Percentiles rank a stretch among this genome's conserved stretches.
These are phyloP conservation scores for Globisporangium lucens DNA, from an alignment of 352 stramenopile species.

Conservation along the genomic window DNA sequence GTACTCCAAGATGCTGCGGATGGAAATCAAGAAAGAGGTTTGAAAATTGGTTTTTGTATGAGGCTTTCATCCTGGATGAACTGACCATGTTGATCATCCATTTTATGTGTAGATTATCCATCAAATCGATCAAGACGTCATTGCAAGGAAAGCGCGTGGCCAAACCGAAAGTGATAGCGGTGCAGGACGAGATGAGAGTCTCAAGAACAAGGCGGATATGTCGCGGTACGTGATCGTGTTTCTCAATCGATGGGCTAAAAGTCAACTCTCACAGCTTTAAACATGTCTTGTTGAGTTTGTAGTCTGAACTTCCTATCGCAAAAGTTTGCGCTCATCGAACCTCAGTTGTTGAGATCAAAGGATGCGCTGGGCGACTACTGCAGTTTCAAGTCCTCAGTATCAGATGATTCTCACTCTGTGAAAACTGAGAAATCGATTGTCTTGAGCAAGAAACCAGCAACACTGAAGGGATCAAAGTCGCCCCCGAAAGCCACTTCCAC, in stretches of 20 bases:
- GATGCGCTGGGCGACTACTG: slow-evolving; percentile 50
- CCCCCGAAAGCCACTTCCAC: background rate
- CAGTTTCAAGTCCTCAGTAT: slow-evolving; percentile 44
- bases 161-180: background rate
- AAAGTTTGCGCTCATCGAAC: slow-evolving; percentile 49
- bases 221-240: slow-evolving; percentile 5
- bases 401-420: background rate
- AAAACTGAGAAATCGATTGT: background rate
- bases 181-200: background rate
- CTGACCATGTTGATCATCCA: background rate
- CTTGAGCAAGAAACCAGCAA: background rate
- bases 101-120: slow-evolving; percentile 33
- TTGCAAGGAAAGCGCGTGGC: slow-evolving; percentile 12
- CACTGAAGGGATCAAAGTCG: background rate
- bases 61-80: background rate
- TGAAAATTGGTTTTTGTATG: background rate
- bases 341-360: slow-evolving; percentile 32
- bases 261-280: background rate
- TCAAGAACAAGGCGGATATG: background rate
- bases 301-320: slow-evolving; percentile 43
- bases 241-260: background rate
- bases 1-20: slow-evolving; percentile 59
- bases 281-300: background rate
- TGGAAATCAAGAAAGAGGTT: slow-evolving; percentile 78
- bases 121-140: slow-evolving; percentile 62